Evolutionary conservation across 768 basidiomycete species (phyloP).

Genomic region (Amanita thiersii): DNA sequence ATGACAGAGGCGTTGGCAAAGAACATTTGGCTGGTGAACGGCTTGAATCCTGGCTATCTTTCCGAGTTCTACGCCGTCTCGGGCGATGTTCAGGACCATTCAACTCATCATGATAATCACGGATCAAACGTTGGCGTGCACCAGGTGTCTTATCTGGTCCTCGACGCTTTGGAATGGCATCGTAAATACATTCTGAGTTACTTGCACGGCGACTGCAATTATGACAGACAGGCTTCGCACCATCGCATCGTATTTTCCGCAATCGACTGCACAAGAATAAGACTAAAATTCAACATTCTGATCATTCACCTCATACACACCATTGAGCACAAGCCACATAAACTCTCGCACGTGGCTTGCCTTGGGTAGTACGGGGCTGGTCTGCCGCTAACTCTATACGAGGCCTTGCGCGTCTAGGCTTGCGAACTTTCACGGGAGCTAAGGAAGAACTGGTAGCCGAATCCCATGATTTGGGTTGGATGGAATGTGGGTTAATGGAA

Average conservation of each 20-base stretch:
- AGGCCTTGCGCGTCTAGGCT: constrained; percentile 44
- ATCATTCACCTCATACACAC: constrained; percentile 26
- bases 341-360: constrained; percentile 66
- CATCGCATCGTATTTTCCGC: constrained; percentile 79
- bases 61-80: constrained; percentile 1
- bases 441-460: background rate
- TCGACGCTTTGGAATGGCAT: constrained; percentile 64
- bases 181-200: constrained; percentile 52
- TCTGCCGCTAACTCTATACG: constrained; percentile 64
- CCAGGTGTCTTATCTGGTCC: constrained; percentile 79
- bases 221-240: constrained; percentile 67
- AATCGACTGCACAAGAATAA: constrained; percentile 41
- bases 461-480: constrained; percentile 16
- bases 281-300: constrained; percentile 6
- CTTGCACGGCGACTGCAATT: constrained; percentile 55
- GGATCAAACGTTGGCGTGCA: constrained; percentile 56
- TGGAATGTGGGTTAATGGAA: background rate
- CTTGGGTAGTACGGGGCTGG: constrained; percentile 76
- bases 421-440: constrained; percentile 13
- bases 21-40: background rate
- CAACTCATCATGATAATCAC: constrained; percentile 28
- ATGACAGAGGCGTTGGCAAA: background rate
- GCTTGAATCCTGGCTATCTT: background rate
- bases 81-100: constrained; percentile 12
- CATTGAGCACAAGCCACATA: constrained; percentile 78